These are phyloP conservation scores for Flueggea neowawraea DNA, from an alignment of 441 rosid species.

Conservation along the genomic window DNA sequence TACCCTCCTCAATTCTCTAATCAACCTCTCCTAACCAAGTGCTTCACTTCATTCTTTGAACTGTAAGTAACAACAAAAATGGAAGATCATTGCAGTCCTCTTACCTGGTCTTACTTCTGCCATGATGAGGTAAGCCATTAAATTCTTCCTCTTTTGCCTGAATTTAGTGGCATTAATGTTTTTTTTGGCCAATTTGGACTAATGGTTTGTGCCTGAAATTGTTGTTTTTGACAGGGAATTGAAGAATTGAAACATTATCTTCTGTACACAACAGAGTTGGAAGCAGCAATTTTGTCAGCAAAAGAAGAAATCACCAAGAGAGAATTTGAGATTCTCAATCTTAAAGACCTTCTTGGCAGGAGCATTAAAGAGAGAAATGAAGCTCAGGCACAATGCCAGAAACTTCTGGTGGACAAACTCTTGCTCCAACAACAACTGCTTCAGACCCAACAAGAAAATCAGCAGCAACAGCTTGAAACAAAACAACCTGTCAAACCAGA, in stretches of 20 bases:
- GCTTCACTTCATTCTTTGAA: neutral
- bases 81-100: conserved; percentile 51
- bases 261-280: conserved; percentile 57
- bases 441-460: conserved; percentile 18
- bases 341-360: conserved; percentile 45
- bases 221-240: conserved; percentile 39
- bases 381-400: conserved; percentile 37
- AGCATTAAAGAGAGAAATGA: conserved; percentile 55
- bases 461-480: conserved; percentile 18
- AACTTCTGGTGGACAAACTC: conserved; percentile 40
- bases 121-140: conserved; percentile 39
- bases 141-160: neutral
- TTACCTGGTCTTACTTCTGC: conserved; percentile 31
- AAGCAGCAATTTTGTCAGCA: conserved; percentile 48
- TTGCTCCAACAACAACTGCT: conserved; percentile 35
- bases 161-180: neutral
- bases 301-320: conserved; percentile 58
- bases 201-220: neutral
- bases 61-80: conserved; percentile 17
- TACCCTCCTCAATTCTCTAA: neutral
- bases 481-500: conserved; percentile 11
- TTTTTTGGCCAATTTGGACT: neutral
- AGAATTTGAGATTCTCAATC: conserved; percentile 47
- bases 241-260: conserved; percentile 57
- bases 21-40: neutral